These are phyloP conservation scores for Cyclotella cryptica DNA, from an alignment of 108 stramenopile species.

Conservation along the genomic window DNA sequence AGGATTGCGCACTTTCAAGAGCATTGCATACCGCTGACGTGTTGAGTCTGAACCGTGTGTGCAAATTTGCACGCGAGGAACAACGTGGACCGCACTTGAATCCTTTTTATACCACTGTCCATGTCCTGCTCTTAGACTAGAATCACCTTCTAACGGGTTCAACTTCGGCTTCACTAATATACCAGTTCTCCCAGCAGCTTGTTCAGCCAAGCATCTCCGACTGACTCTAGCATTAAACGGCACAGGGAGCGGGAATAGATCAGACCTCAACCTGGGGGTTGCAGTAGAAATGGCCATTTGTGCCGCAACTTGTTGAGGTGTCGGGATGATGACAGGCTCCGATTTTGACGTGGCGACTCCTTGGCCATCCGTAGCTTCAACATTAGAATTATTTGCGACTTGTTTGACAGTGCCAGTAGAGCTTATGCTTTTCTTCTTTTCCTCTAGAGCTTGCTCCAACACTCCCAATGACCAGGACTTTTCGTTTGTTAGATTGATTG, in stretches of 20 bases:
- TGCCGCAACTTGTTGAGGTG: conserved; percentile 40
- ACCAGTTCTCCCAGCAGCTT: conserved; percentile 79
- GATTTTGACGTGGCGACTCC: background rate
- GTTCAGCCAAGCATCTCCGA: conserved; percentile 78
- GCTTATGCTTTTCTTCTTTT: conserved; percentile 32
- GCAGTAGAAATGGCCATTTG: conserved; percentile 43
- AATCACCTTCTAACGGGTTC: conserved; percentile 92
- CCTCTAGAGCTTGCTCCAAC: conserved; percentile 62
- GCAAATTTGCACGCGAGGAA: conserved; percentile 66
- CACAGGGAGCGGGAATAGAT: conserved; percentile 71
- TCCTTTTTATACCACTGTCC: conserved; percentile 86
- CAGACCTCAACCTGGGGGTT: conserved; percentile 37
- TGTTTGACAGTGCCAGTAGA: background rate
- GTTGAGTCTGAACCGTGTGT: conserved; percentile 37
- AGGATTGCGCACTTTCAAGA: conserved; percentile 80
- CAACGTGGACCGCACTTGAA: conserved; percentile 81
- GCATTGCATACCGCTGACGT: conserved; percentile 44
- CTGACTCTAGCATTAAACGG: conserved; percentile 68
- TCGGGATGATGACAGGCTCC: background rate
- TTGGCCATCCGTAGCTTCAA: too few species aligned
- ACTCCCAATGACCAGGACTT: conserved; percentile 66
- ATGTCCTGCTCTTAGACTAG: conserved; percentile 75
- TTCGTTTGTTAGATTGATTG: background rate
- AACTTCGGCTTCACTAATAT: conserved; percentile 89
- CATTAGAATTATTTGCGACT: background rate